phyloP scores from a whole-genome alignment of 2,329 filamentous ascomycete genomes.

The Fusarium bactridioides region DNA sequence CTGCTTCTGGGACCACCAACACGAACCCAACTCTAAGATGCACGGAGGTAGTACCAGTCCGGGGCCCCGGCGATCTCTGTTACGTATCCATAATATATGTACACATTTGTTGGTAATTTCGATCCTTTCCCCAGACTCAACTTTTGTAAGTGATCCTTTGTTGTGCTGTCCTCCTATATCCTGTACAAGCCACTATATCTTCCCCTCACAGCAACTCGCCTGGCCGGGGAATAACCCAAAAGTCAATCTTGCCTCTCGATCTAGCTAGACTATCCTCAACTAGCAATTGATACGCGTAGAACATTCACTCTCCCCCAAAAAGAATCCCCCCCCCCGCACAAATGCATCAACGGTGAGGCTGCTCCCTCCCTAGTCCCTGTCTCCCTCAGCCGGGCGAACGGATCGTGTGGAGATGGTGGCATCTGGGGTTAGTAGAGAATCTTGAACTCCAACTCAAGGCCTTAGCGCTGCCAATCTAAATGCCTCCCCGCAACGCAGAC shows the following conservation, averaged over 20 bases:
- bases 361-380: not conserved
- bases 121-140: conserved; percentile 17
- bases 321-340: conserved; percentile 12
- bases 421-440: conserved; percentile 16
- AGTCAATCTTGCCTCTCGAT: conserved; percentile 5
- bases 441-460: conserved; percentile 31
- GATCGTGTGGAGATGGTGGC: conserved; percentile 38
- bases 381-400: conserved; percentile 35
- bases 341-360: conserved; percentile 26
- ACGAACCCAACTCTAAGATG: conserved; percentile 1
- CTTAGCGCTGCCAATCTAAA: conserved; percentile 21
- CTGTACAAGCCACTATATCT: not conserved
- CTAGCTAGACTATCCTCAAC: not conserved
- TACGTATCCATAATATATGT: not conserved
- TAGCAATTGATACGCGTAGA: not conserved
- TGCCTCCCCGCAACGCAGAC: conserved; percentile 36
- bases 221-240: conserved; percentile 19
- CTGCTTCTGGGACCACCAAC: conserved; percentile 21
- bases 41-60: conserved; percentile 11
- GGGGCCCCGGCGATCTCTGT: conserved; percentile 23
- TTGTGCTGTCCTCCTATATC: too few relatives aligned
- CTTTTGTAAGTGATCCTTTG: too few relatives aligned
- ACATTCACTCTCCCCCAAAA: not conserved
- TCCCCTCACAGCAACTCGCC: conserved; percentile 19
- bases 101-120: not conserved